These are phyloP conservation scores for Ophiostoma perfectum DNA, from an alignment of 2,329 filamentous ascomycete genomes.

Conservation along the genomic window DNA sequence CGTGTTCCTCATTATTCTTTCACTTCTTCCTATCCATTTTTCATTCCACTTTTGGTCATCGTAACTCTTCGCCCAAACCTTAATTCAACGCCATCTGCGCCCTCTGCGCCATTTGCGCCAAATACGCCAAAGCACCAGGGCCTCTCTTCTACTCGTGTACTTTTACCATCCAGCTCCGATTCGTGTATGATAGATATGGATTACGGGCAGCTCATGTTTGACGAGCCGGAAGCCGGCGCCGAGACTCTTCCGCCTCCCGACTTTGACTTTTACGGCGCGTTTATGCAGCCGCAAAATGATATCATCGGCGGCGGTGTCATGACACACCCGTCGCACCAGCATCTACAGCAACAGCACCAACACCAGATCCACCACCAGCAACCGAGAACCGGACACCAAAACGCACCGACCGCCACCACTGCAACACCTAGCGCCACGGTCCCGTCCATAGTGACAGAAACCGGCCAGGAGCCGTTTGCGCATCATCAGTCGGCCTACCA, in stretches of 20 bases:
- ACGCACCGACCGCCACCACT: background rate
- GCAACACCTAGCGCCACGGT: background rate
- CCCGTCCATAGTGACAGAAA: background rate
- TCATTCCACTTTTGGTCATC: background rate
- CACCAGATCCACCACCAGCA: conserved; percentile 7
- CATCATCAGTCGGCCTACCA: background rate
- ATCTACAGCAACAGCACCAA: conserved; percentile 13
- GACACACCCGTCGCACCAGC: background rate
- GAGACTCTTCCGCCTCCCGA: conserved; percentile 5
- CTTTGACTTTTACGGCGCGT: background rate
- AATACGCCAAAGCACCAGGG: background rate
- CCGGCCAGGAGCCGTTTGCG: background rate
- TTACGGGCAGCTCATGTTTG: conserved; percentile 21
- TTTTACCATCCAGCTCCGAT: background rate
- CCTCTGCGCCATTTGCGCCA: background rate
- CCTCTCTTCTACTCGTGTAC: background rate
- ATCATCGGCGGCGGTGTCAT: background rate
- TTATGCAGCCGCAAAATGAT: background rate
- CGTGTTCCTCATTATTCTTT: background rate
- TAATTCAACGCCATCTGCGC: background rate
- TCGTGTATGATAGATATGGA: conserved; percentile 19
- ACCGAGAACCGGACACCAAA: background rate
- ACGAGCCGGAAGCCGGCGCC: conserved; percentile 16
- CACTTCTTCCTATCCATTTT: background rate
- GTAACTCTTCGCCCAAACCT: conserved; percentile 5